phyloP scores from a whole-genome alignment of 2,329 filamentous ascomycete species.

The Fusarium sp. region DNA sequence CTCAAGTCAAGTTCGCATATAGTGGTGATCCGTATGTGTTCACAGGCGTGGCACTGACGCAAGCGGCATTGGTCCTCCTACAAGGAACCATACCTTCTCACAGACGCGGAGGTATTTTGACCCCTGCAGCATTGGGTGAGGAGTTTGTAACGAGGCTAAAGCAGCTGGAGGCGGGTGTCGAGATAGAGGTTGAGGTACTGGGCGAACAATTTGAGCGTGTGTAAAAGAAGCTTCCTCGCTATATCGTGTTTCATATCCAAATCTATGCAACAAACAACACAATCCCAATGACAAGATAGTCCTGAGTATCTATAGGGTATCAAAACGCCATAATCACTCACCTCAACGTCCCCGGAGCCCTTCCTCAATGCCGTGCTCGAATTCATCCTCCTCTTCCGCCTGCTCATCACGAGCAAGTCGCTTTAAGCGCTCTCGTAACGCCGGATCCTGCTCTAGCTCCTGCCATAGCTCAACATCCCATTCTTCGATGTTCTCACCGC shows the following conservation, averaged over 20 bases:
- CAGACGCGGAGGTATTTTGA: conserved; percentile 26
- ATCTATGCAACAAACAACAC: conserved; percentile 7
- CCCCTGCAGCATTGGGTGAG: conserved; percentile 29
- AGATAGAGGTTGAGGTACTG: conserved; percentile 16
- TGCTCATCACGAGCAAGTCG: conserved; percentile 50
- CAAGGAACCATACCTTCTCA: conserved; percentile 15
- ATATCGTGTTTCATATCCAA: conserved; percentile 10
- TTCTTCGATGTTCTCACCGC: conserved; percentile 54
- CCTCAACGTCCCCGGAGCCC: conserved; percentile 18
- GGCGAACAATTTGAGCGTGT: neutral
- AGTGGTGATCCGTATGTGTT: conserved; percentile 30
- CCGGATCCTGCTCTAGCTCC: conserved; percentile 63
- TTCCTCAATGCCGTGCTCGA: conserved; percentile 31
- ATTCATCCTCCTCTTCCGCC: conserved; percentile 36
- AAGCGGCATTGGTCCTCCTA: conserved; percentile 30
- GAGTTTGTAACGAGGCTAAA: conserved; percentile 17
- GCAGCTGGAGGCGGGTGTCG: neutral
- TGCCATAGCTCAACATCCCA: conserved; percentile 66
- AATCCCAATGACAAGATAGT: conserved; percentile 3
- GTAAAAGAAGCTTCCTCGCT: neutral
- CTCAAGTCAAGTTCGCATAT: conserved; percentile 25
- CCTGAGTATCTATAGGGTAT: conserved; percentile 38
- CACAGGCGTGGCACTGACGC: conserved; percentile 27
- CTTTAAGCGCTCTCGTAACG: conserved; percentile 52
- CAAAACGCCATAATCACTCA: conserved; percentile 24